Evolutionary conservation across 2,329 filamentous ascomycete species (phyloP), one percentile per base, ranked within the genome.

Genomic region (Epichloe baconii): DNA sequence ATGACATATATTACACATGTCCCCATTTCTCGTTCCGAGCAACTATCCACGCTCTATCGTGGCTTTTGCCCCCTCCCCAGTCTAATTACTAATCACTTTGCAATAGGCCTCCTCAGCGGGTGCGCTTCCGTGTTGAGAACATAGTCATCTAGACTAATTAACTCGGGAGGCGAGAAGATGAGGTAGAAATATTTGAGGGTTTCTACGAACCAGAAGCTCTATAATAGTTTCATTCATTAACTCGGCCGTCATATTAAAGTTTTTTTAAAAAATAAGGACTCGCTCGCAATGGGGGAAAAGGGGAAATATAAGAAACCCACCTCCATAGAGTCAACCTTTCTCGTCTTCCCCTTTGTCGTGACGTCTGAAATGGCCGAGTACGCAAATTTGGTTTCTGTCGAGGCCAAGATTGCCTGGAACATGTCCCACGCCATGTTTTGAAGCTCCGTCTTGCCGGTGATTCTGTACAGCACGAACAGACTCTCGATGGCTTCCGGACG

Each of bases 151-250:
- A 88, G 64, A 59, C 74, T 83, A 41, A 86, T 70, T 34, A 81
- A 58, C n/a, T 76, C 72, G 0, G 80, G 77, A 15, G 83, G 76
- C 21, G 77, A 79, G 57, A 87, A 88, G 31, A 87, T 76, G 47
- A 88, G 63, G 57, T 83, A 88, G 52, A 86, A 86, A 56, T 88
- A 88, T 66, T 87, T 88, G 53, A 88, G 66, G 15, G 83, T 88
- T 68, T 88, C 83, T 0, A 80, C 79, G 59, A 84, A 68, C 81
- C 84, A 88, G 59, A 86, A 87, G 54, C 78, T 83, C 70, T 87
- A 76, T 6, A 38, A 11, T 26, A 3, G 26, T 11, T 31, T 31
- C 8, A 31, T 11, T 31, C 26, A 31, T 31, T 31, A 31, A 8
- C 26, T 10, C 26, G 26, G 26, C 26, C 26, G 26, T 31, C 7